phyloP scores from a whole-genome alignment of 2,329 filamentous ascomycete species.

The Aspergillus cejpii region DNA sequence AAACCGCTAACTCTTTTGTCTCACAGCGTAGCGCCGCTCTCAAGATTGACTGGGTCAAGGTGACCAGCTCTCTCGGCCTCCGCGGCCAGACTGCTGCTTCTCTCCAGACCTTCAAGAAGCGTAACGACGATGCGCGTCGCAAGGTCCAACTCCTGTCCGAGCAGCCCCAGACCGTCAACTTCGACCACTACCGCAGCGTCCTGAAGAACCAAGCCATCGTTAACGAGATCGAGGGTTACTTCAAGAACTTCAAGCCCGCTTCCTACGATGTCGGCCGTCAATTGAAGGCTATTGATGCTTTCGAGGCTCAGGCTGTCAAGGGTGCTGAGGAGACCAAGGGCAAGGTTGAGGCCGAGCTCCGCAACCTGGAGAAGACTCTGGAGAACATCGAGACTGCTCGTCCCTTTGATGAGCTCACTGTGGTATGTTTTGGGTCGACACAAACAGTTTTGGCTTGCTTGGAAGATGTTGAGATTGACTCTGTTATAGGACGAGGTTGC shows the following conservation, averaged over 20 bases:
- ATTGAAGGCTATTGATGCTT: conserved; percentile 96
- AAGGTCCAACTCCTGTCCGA: conserved; percentile 79
- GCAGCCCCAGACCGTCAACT: conserved; percentile 82
- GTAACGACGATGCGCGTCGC: conserved; percentile 97
- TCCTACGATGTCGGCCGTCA: conserved; percentile 91
- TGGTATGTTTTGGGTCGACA: conserved; percentile 56
- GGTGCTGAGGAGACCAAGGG: conserved; percentile 95
- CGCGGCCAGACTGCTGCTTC: conserved; percentile 87
- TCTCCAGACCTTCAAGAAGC: conserved; percentile 97
- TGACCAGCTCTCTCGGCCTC: conserved; percentile 89
- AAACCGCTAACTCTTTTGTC: conserved; percentile 20
- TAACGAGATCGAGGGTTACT: conserved; percentile 95
- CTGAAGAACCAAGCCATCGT: conserved; percentile 95
- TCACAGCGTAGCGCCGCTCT: conserved; percentile 88
- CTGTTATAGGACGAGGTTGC: conserved; percentile 77
- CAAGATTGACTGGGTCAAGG: conserved; percentile 98
- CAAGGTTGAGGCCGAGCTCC: conserved; percentile 89
- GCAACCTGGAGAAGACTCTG: conserved; percentile 87
- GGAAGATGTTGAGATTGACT: conserved; percentile 7
- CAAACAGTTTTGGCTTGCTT: not conserved
- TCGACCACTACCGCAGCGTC: conserved; percentile 79
- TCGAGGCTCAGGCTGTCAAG: conserved; percentile 94
- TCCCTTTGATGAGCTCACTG: conserved; percentile 94
- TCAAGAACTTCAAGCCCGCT: conserved; percentile 81
- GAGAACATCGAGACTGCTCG: conserved; percentile 95